These are phyloP conservation scores for Fraxinus sp. DNA, from an alignment of 305 asterid genomes.

Conservation along the genomic window DNA sequence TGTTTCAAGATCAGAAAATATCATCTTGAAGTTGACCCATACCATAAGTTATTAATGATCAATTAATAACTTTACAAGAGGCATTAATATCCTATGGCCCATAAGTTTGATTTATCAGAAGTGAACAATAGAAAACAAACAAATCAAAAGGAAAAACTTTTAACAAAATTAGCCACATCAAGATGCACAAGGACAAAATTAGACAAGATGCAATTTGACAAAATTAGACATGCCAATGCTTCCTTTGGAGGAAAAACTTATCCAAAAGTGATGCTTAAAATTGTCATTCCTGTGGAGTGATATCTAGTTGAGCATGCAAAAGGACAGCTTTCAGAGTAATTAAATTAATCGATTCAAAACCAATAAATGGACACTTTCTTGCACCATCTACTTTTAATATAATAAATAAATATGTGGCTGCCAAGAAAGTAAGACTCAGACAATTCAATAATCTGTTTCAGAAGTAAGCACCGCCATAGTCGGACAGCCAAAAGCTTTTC, in stretches of 20 bases:
- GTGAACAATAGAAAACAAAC: not conserved
- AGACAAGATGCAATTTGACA: not conserved
- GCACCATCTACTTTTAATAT: not conserved
- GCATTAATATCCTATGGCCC: not conserved
- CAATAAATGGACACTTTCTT: constrained; percentile 2
- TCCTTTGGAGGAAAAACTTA: not conserved
- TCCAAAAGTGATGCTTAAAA: not conserved
- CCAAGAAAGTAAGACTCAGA: constrained; percentile 15
- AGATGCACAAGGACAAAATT: not conserved
- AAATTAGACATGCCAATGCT: not conserved
- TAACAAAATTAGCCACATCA: not conserved
- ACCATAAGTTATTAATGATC: not conserved
- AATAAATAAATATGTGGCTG: not conserved
- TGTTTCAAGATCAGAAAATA: not conserved
- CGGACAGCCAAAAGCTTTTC: not conserved
- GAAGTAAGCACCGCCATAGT: constrained; percentile 8
- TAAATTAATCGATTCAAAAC: not conserved
- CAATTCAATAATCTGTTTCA: constrained; percentile 1
- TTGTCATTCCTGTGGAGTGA: not conserved
- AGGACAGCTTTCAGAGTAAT: not conserved
- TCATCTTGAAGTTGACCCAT: constrained; percentile 10
- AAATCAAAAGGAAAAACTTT: not conserved
- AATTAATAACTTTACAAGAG: not conserved
- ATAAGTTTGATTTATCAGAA: not conserved
- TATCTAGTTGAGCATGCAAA: not conserved